These are phyloP conservation scores for Leishmania martiniquensis DNA, from an alignment of 208 protist species.

Conservation along the genomic window DNA sequence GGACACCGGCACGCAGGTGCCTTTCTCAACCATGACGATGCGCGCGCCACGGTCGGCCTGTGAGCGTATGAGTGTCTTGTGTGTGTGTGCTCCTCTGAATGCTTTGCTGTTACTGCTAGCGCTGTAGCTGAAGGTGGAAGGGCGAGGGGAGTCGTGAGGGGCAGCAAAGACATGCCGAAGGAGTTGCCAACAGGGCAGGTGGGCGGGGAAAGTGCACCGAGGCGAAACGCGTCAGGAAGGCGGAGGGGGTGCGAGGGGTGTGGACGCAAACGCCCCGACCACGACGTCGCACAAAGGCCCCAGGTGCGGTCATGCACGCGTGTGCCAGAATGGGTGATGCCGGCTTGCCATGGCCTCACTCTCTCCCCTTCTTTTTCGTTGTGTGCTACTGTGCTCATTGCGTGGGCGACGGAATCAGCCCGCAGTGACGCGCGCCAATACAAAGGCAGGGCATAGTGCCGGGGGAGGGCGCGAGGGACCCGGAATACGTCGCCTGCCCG, in stretches of 20 bases:
- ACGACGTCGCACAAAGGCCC: not conserved
- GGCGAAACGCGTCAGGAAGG: not conserved
- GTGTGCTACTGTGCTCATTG: not conserved
- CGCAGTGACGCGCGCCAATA: not conserved
- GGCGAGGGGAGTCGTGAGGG: not conserved
- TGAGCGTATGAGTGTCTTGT: not conserved
- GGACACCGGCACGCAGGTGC: not conserved
- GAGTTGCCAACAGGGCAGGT: not conserved
- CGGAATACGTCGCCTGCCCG: not conserved
- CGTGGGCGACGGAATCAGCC: not conserved
- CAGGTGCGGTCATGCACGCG: not conserved
- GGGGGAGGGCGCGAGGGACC: not conserved
- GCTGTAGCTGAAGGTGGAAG: not conserved
- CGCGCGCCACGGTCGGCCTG: not conserved
- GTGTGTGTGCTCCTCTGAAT: not conserved
- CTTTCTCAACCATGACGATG: not conserved
- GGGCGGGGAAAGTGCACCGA: no score
- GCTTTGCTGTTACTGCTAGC: not conserved
- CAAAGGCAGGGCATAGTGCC: no score
- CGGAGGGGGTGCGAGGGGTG: no score
- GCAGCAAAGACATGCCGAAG: not conserved
- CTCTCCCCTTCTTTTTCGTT: not conserved
- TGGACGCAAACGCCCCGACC: not conserved
- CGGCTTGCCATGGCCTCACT: not conserved
- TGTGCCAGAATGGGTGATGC: not conserved